phyloP scores from a whole-genome alignment of 2,329 filamentous ascomycete species.

The Pyricularia sp. region DNA sequence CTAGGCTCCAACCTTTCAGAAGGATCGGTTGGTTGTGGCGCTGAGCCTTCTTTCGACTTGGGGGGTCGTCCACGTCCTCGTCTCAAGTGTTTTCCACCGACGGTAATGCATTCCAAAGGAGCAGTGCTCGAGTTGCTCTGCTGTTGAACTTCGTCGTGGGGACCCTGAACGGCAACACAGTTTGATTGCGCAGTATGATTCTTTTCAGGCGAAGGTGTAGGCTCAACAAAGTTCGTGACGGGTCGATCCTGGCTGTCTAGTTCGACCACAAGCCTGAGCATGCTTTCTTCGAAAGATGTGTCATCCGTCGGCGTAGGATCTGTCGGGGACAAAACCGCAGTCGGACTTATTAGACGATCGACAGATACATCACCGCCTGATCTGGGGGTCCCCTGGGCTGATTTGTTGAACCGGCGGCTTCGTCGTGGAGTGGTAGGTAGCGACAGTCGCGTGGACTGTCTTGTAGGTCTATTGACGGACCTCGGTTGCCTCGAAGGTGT shows the following conservation, averaged over 20 bases:
- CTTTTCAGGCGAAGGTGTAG: conserved; percentile 2
- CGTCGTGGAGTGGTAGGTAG: conserved; percentile 8
- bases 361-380: conserved; percentile 33
- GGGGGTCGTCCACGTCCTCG: conserved; percentile 11
- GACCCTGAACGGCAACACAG: neutral
- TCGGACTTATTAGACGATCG: conserved; percentile 33
- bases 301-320: conserved; percentile 2
- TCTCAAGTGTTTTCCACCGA: conserved; percentile 7
- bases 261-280: conserved; percentile 35
- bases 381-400: conserved; percentile 23
- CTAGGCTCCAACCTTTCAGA: neutral
- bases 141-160: neutral
- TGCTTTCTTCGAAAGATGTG: conserved; percentile 30
- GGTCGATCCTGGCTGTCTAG: conserved; percentile 26
- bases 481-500: conserved; percentile 4
- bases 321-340: neutral
- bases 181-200: neutral
- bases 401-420: conserved; percentile 3
- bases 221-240: conserved; percentile 5
- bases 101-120: conserved; percentile 20
- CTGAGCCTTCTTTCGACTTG: conserved; percentile 7
- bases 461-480: neutral
- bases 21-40: neutral
- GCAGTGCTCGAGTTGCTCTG: neutral
- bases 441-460: neutral